A percentile compares a stretch with the other conserved stretches of the same genome.
Conservation (phyloP, 2,329 filamentous ascomycete species). For the Saccharata proteae region DNA sequence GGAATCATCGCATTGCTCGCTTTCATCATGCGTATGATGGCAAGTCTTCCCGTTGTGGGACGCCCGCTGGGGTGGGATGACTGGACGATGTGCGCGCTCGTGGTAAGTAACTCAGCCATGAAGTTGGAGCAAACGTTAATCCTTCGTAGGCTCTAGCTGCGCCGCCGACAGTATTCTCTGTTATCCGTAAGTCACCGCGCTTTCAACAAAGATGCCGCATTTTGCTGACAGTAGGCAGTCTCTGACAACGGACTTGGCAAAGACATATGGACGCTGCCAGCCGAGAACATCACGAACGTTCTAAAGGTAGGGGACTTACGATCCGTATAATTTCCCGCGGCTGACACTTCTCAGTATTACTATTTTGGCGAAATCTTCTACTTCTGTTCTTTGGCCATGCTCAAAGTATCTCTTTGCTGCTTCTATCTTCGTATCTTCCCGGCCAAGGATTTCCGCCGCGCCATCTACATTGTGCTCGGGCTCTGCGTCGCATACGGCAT, state of each 20-base stretch:
- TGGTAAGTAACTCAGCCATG: conserved; percentile 15
- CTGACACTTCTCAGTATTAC: conserved; percentile 9
- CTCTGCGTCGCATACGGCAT: conserved; percentile 16
- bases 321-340: neutral
- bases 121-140: neutral
- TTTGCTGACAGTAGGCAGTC: conserved; percentile 13
- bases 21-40: conserved; percentile 21
- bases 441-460: conserved; percentile 14
- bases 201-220: neutral
- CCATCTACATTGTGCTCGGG: conserved; percentile 16
- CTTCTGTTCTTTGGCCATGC: conserved; percentile 20
- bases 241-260: conserved; percentile 32
- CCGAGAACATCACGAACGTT: conserved; percentile 32
- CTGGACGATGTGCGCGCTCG: conserved; percentile 22
- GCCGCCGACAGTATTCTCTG: conserved; percentile 14
- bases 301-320: conserved; percentile 12
- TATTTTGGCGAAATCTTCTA: conserved; percentile 23
- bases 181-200: conserved; percentile 9
- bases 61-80: conserved; percentile 27
- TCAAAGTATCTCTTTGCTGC: conserved; percentile 23
- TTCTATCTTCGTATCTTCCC: conserved; percentile 25
- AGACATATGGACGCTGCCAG: conserved; percentile 40
- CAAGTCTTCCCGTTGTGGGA: conserved; percentile 21
- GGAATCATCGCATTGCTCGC: conserved; percentile 20
- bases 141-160: too few relatives aligned